phyloP scores from a whole-genome alignment of 129 eudicot genomes.

The Oenanthe sinensis region DNA sequence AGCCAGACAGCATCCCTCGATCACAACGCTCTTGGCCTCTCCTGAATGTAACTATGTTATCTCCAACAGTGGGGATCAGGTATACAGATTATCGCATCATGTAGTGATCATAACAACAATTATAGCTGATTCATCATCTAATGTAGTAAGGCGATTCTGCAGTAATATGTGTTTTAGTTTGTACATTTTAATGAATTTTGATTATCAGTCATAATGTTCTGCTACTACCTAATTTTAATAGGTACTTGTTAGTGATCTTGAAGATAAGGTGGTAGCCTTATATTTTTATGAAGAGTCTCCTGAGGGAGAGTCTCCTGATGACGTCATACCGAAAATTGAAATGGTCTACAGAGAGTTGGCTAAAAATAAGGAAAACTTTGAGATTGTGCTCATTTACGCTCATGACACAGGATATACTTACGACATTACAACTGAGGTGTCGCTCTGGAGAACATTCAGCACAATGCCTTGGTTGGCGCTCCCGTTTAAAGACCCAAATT shows the following conservation, averaged over 20 bases:
- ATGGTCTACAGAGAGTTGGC: not conserved
- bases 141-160: not conserved
- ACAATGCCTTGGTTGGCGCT: not conserved
- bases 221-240: not conserved
- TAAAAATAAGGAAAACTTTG: not conserved
- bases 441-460: not conserved
- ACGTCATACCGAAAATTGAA: not conserved
- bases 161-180: not conserved
- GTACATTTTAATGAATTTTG: not conserved
- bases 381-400: constrained; percentile 1
- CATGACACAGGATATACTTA: not conserved
- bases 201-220: not conserved
- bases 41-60: not conserved
- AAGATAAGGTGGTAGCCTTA: not conserved
- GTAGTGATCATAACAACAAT: not conserved
- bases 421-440: not conserved
- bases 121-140: not conserved
- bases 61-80: not conserved
- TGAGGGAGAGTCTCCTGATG: not conserved
- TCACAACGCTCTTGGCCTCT: not conserved
- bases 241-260: not conserved
- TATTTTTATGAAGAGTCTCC: not conserved
- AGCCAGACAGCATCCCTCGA: not conserved
- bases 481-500: not conserved
- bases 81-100: not conserved